These are phyloP conservation scores for Penicillium argentinense DNA, from an alignment of 495 filamentous ascomycete species.

Conservation along the genomic window DNA sequence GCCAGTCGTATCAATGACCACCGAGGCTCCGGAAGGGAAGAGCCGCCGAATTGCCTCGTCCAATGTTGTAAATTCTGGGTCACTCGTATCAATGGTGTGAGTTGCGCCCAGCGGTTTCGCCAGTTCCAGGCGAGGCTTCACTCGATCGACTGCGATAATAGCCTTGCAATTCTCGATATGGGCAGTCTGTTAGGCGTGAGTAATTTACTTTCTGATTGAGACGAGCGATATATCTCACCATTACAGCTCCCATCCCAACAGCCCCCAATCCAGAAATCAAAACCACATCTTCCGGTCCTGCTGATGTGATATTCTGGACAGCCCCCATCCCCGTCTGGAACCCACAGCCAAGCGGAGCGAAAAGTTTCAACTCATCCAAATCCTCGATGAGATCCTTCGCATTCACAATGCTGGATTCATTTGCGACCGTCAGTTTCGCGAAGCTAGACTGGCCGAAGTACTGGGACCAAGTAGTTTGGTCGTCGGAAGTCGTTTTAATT, in stretches of 20 bases:
- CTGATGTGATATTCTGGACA: slow-evolving; percentile 28
- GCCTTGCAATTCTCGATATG: slow-evolving; percentile 12
- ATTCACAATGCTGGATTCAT: slow-evolving; percentile 23
- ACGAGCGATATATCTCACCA: no score
- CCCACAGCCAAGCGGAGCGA: slow-evolving; percentile 43
- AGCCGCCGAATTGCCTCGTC: slow-evolving; percentile 19
- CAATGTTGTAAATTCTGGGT: slow-evolving; percentile 13
- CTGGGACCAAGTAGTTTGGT: slow-evolving; percentile 15
- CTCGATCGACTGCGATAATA: slow-evolving; percentile 39
- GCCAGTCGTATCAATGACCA: slow-evolving; percentile 41
- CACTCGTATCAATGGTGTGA: slow-evolving; percentile 28
- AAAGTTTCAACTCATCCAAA: slow-evolving; percentile 31
- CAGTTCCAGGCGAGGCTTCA: slow-evolving; percentile 28
- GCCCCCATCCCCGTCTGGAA: slow-evolving; percentile 45
- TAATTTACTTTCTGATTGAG: no score
- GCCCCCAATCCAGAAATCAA: slow-evolving; percentile 36
- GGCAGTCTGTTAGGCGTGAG: slow-evolving; percentile 6
- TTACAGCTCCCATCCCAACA: slow-evolving; percentile 37
- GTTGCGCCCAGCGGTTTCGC: slow-evolving; percentile 42
- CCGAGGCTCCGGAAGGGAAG: slow-evolving; percentile 20
- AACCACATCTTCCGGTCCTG: slow-evolving; percentile 14
- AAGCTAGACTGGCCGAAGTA: slow-evolving; percentile 47
- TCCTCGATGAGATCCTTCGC: slow-evolving; percentile 16
- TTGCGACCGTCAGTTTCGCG: slow-evolving; percentile 29
- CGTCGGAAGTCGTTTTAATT: background rate